A percentile compares a stretch with the other conserved stretches of the same genome.
Conservation (phyloP, 805 yeast species). For the Ogataea pilisensis region DNA sequence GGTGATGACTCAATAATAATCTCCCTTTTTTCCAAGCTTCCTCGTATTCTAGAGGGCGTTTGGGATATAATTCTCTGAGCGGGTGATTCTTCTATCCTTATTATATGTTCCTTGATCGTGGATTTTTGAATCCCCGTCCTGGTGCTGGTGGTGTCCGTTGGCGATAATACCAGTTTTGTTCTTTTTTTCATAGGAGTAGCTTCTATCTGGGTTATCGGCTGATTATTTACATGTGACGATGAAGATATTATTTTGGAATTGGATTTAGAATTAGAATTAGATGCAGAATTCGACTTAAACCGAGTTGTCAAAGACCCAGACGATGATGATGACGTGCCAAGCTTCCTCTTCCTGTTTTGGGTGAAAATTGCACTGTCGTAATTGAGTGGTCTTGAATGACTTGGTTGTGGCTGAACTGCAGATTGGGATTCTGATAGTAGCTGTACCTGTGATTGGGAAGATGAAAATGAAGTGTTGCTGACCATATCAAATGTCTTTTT, state of each 20-base stretch:
- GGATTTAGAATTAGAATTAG: not conserved
- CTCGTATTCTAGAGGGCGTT: slow-evolving; percentile 8
- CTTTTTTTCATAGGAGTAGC: slow-evolving; percentile 27
- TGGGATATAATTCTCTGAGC: slow-evolving; percentile 3
- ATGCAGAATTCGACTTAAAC: too few relatives aligned
- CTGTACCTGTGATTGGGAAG: slow-evolving; percentile 2
- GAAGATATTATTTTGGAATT: not conserved
- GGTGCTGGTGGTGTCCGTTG: not conserved
- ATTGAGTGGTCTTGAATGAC: not conserved
- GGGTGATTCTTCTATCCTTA: slow-evolving; percentile 23
- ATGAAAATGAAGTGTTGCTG: slow-evolving; percentile 20
- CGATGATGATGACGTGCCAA: too few relatives aligned
- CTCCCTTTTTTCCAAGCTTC: slow-evolving; percentile 4
- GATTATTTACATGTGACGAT: too few relatives aligned
- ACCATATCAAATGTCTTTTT: slow-evolving; percentile 33
- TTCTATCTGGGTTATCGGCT: slow-evolving; percentile 22
- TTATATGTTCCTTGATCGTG: slow-evolving; percentile 1
- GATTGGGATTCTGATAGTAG: slow-evolving; percentile 7
- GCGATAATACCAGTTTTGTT: not conserved
- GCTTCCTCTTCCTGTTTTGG: slow-evolving; percentile 15
- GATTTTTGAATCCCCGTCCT: not conserved
- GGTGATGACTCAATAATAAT: slow-evolving; percentile 7
- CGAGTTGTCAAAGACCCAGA: too few relatives aligned
- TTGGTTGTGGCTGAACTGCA: not conserved
- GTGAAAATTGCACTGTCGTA: slow-evolving; percentile 15